Evolutionary conservation across 306 rosid species (phyloP), one percentile per base, ranked within the genome.

Genomic region (Fagus sylvatica): DNA sequence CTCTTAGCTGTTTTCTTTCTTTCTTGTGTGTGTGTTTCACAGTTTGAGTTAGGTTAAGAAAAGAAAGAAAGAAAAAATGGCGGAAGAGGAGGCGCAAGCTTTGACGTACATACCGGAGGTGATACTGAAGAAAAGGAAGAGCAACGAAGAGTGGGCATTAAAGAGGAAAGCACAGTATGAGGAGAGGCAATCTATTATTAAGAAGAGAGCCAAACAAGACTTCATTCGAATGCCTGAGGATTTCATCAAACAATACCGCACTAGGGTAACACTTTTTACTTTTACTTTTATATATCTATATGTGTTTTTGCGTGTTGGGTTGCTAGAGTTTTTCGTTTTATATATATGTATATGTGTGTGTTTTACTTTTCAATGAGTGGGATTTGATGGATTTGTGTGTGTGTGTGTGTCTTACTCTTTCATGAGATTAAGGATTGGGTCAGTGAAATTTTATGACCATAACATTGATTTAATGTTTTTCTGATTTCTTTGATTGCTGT

Each of bases 171-270:
- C 74, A 13, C 91, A 88, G 54, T 76, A 85, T 82, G 89, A 88
- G 81, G 82, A 81, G 77, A 85, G 91, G 80, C 81, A 73, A 32
- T 80, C 83, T 32, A 53, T 40, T 22, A 49, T 53, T 22, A 82
- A 82, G 82, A 84, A 86, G 37, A 84, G 74, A 51, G 79, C 71
- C 19, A 85, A 77, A 78, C 79, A 76, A 1, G 93, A 82, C 36
- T 90, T 28, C 62, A 87, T 94, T 68, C 90, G 81, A 79, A 91
- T 86, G 73, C 98, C 97, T 0, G 97, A 94, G 75, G 97, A 92
- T 77, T 94, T 92, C 53, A 59, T 94, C 77, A 72, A 82, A 32
- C 90, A 92, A 74, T 84, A 74, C 71, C 97, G 97, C 55, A 89
- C 81, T 66, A 79, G 74, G 89, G 98, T 93, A 77, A 66, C 75